Base-by-base conservation (phyloP, 345 rosid genomes). In the Arabidopsis arenosa region DNA sequence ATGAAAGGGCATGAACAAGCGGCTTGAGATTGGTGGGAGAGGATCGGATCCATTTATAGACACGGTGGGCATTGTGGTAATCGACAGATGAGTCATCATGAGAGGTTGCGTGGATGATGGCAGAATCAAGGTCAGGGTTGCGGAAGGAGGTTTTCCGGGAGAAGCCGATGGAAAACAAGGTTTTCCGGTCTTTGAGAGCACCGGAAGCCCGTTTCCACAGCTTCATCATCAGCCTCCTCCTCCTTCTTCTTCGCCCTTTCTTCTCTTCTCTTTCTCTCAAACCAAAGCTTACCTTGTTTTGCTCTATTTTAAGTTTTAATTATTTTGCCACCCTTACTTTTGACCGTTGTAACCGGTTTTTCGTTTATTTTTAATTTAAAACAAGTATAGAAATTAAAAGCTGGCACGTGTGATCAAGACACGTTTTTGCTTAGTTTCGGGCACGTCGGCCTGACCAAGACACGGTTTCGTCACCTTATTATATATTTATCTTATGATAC, bases 51-150 rank as follows among this genome's bases (percentile, higher is more conserved):
- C 95, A 90, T 3, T 81, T 61, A 35, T 87, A 91, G 32, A 88
- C 88, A 23, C 87, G 78, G 18, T 87, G 88, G 2, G 87, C 85
- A 57, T 83, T 88, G 74, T 68, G 79, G 83, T 90, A 90, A 75
- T 90, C 96, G 0, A 90, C 79, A 36, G 58, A 41, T 8, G 64
- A 47, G 8, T 89, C 93, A 47, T 92, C 86, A 62, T 93, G 98
- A 78, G 85, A 90, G 4, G 97, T 93, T 49, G 98, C 97, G 74
- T 82, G 82, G 78, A 93, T 87, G 80, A 91, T 77, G 1, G 90
- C 88, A 0, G 85, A 73, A 70, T 91, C 90, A 12, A 93, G 88
- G 51, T 86, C 86, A 7, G 90, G 83, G 73, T 75, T 85, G 3
- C 84, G 81, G 68, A 63, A 44, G 23, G 87, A 55, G 70, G 63